Evolutionary conservation across 257 asterid species (phyloP).

Genomic region (Anisodus acutangulus): DNA sequence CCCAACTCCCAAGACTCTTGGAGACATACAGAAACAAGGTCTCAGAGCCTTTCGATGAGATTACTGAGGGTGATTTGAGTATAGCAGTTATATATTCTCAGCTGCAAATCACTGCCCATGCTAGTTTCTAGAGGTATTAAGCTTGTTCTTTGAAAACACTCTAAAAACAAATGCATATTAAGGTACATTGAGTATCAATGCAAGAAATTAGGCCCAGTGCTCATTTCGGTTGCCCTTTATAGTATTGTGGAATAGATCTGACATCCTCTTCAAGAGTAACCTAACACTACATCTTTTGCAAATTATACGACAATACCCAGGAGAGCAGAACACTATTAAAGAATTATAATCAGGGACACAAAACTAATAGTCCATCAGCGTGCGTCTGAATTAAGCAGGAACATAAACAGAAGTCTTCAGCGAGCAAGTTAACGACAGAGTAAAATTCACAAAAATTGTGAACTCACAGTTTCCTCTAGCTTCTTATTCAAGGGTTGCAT

Average conservation of each 20-base stretch:
- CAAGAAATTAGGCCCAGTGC: background rate
- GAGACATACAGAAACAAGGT: background rate
- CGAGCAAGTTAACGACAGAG: background rate
- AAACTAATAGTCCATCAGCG: conserved; percentile 14
- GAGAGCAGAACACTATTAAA: background rate
- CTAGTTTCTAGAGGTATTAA: conserved; percentile 4
- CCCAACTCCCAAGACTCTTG: background rate
- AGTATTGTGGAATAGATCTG: background rate
- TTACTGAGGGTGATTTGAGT: background rate
- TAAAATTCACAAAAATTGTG: background rate
- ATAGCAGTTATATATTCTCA: background rate
- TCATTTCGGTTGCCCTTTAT: background rate
- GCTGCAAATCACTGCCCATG: background rate
- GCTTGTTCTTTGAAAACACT: background rate
- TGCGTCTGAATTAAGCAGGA: background rate
- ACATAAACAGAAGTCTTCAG: background rate
- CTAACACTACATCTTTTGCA: conserved; percentile 2
- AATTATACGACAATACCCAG: background rate
- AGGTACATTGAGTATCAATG: background rate
- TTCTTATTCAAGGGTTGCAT: conserved; percentile 87
- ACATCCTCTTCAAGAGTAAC: background rate
- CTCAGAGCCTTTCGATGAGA: background rate
- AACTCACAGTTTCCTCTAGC: conserved; percentile 84
- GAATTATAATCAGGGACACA: background rate
- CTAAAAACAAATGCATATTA: background rate